These are phyloP conservation scores for Isatis lusitanica DNA, from an alignment of 441 rosid genomes.

Conservation along the genomic window DNA sequence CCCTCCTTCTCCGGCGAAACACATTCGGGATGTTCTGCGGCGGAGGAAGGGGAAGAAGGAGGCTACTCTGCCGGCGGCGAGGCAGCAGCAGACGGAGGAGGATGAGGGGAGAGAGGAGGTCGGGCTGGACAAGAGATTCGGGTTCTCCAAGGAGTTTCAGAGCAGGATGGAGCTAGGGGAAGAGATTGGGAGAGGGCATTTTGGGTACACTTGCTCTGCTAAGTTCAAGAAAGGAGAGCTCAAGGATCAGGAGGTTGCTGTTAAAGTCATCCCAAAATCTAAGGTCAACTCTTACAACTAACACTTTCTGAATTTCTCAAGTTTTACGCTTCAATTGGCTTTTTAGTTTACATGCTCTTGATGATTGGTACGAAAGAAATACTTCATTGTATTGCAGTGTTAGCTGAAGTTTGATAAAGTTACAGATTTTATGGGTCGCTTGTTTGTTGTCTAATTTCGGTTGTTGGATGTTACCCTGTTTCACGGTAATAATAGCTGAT, in stretches of 20 bases:
- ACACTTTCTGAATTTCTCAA: neutral
- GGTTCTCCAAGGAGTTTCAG: constrained; percentile 76
- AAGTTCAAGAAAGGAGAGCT: constrained; percentile 83
- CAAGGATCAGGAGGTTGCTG: constrained; percentile 83
- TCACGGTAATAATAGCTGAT: neutral
- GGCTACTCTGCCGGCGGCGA: constrained; percentile 21
- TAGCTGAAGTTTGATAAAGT: neutral
- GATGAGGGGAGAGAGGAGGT: constrained; percentile 52
- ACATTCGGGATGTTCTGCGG: constrained; percentile 69
- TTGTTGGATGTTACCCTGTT: constrained; percentile 14
- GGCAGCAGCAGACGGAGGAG: constrained; percentile 29
- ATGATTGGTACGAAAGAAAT: neutral
- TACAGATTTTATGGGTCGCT: constrained; percentile 10
- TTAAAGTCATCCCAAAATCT: constrained; percentile 88
- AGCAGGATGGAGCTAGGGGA: constrained; percentile 73
- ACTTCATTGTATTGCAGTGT: neutral
- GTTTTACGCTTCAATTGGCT: constrained; percentile 7
- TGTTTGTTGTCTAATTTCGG: constrained; percentile 6
- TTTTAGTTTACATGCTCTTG: neutral
- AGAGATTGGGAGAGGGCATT: constrained; percentile 96
- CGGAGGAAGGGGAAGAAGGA: constrained; percentile 49
- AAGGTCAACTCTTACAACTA: constrained; percentile 50
- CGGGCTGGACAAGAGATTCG: constrained; percentile 83
- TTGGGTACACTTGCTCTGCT: constrained; percentile 95
- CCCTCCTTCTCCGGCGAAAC: constrained; percentile 97